These are phyloP conservation scores for Amphirosellinia nigrospora DNA, from an alignment of 495 filamentous ascomycete genomes.

Conservation along the genomic window DNA sequence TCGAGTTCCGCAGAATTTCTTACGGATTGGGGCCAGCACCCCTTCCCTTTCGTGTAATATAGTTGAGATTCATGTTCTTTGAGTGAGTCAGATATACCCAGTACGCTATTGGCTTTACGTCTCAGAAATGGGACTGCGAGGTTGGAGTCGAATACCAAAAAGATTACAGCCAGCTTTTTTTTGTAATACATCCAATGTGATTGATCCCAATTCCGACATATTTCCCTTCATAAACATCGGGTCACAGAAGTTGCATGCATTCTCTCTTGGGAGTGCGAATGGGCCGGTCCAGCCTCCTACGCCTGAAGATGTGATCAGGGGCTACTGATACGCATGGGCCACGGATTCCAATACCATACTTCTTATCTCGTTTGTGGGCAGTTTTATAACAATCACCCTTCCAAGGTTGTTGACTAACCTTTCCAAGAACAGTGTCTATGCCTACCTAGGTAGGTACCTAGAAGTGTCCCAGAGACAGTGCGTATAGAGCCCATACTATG, in stretches of 20 bases:
- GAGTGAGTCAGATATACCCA: slow-evolving; percentile 9
- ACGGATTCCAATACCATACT: neutral
- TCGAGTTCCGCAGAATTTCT: neutral
- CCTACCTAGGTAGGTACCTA: neutral
- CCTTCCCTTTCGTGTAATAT: neutral
- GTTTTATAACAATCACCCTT: neutral
- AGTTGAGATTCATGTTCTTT: slow-evolving; percentile 1
- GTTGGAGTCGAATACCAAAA: neutral
- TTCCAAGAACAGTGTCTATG: neutral
- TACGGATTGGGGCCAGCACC: neutral
- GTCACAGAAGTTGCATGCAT: neutral
- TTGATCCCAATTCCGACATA: neutral
- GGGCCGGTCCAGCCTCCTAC: neutral
- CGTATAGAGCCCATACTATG: neutral
- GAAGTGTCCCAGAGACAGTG: neutral
- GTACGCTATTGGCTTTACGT: neutral
- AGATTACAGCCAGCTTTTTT: neutral
- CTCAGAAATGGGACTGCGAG: neutral
- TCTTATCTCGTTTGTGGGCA: neutral
- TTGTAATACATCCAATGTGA: neutral
- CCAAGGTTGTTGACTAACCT: neutral
- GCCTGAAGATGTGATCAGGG: neutral
- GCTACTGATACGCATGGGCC: neutral
- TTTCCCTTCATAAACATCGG: neutral
- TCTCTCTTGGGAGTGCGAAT: neutral